Percentiles rank a stretch among this genome's conserved stretches.
Conservation (phyloP, 345 rosid species). For the Citrus inodora region DNA sequence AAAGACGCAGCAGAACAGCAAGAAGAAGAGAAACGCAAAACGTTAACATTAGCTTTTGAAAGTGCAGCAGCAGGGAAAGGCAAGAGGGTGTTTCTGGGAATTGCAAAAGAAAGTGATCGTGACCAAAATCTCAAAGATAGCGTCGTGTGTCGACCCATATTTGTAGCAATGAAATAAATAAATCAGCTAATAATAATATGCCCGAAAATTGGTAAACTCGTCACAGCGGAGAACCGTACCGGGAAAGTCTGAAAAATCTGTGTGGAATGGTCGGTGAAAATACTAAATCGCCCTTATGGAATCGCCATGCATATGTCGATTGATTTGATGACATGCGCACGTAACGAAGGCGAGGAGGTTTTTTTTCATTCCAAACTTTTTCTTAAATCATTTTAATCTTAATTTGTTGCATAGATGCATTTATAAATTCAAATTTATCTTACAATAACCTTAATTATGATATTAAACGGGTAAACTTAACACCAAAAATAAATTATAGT, state of each 20-base stretch:
- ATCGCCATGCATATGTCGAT: no score
- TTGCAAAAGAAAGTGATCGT: neutral
- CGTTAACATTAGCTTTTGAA: neutral
- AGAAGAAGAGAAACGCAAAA: neutral
- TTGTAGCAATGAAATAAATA: neutral
- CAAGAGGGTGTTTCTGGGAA: neutral
- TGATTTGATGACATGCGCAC: no score
- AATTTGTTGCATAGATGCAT: no score
- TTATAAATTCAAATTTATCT: no score
- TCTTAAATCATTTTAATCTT: no score
- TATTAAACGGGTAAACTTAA: no score
- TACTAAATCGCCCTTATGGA: neutral
- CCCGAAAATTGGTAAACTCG: neutral
- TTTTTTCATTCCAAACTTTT: no score
- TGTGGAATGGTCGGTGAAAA: no score
- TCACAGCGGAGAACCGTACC: neutral
- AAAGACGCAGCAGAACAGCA: slow-evolving; percentile 17
- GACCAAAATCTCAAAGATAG: slow-evolving; percentile 6
- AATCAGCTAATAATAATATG: no score
- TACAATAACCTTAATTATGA: no score
- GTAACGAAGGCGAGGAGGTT: no score
- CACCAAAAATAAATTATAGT: no score
- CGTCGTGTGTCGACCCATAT: neutral
- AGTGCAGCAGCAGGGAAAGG: neutral
- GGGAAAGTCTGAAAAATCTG: neutral